Evolutionary conservation across 1,139 yeast species (phyloP).

Genomic region (Yamadazyma blattariae): DNA sequence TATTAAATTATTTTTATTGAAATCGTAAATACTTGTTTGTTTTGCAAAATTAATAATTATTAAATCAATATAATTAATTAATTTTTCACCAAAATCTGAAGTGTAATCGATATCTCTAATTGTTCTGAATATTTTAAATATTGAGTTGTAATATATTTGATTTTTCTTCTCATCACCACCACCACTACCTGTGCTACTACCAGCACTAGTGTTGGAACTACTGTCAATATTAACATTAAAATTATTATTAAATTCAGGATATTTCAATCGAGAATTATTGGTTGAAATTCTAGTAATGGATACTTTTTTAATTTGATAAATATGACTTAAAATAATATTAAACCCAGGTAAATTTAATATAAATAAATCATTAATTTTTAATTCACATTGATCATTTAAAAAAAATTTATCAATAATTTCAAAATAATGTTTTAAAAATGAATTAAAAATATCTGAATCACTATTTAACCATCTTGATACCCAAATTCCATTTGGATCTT

Average conservation of each 20-base stretch:
- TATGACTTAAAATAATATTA: constrained; percentile 34
- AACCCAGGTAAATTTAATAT: constrained; percentile 33
- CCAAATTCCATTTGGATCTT: constrained; percentile 69
- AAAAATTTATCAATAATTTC: constrained; percentile 16
- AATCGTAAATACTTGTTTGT: constrained; percentile 44
- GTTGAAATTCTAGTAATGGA: constrained; percentile 32
- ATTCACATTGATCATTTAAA: not conserved
- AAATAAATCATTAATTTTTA: constrained; percentile 2
- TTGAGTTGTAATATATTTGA: constrained; percentile 36
- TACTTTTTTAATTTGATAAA: constrained; percentile 34
- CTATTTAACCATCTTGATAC: constrained; percentile 48
- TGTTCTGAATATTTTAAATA: constrained; percentile 42
- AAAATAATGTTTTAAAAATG: constrained; percentile 70
- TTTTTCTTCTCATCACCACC: constrained; percentile 16
- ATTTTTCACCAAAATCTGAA: constrained; percentile 5
- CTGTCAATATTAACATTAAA: constrained; percentile 1
- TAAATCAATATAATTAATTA: constrained; percentile 27
- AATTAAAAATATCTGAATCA: constrained; percentile 67
- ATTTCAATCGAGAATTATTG: constrained; percentile 14
- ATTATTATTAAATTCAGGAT: constrained; percentile 9
- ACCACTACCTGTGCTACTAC: too few species aligned
- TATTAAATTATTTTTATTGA: constrained; percentile 40
- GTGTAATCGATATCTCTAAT: constrained; percentile 37
- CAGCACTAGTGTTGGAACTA: not conserved
- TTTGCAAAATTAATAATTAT: constrained; percentile 36